Conservation (phyloP, 164 flowering plant species). For the Houttuynia cordata region DNA sequence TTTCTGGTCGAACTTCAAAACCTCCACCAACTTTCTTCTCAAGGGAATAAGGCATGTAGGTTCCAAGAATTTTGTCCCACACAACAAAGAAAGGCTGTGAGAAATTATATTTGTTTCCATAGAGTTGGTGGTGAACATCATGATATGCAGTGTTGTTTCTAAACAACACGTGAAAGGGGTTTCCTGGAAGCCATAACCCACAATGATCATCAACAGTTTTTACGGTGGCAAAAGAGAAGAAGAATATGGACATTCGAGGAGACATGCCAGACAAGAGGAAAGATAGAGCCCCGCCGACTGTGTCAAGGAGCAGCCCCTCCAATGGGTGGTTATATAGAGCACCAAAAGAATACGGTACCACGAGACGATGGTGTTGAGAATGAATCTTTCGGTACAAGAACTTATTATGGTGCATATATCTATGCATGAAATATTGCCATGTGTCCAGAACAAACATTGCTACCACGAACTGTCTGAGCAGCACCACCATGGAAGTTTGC, state of each 20-base stretch:
- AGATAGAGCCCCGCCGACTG: conserved; percentile 79
- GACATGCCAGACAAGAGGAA: conserved; percentile 96
- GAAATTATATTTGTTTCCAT: conserved; percentile 85
- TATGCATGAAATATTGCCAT: conserved; percentile 94
- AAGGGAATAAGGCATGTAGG: conserved; percentile 84
- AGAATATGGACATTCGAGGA: conserved; percentile 73
- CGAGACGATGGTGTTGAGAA: conserved; percentile 84
- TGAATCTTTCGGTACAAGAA: conserved; percentile 84
- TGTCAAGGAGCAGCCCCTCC: conserved; percentile 85
- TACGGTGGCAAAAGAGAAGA: conserved; percentile 91
- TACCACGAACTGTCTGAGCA: conserved; percentile 47
- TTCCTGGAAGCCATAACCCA: conserved; percentile 91
- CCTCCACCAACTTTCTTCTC: conserved; percentile 75
- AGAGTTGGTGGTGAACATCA: conserved; percentile 91
- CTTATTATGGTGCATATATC: conserved; percentile 95
- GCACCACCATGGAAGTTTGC: conserved; percentile 29
- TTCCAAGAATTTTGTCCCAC: conserved; percentile 92
- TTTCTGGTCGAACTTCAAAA: conserved; percentile 54
- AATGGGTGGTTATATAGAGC: conserved; percentile 91
- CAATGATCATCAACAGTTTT: conserved; percentile 98
- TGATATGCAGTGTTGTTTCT: conserved; percentile 90
- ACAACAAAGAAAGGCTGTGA: conserved; percentile 89
- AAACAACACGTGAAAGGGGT: conserved; percentile 70
- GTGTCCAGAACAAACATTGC: conserved; percentile 86
- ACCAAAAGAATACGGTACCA: conserved; percentile 93